phyloP scores from a whole-genome alignment of 495 filamentous ascomycete species.

The Lineolata rhizophorae region DNA sequence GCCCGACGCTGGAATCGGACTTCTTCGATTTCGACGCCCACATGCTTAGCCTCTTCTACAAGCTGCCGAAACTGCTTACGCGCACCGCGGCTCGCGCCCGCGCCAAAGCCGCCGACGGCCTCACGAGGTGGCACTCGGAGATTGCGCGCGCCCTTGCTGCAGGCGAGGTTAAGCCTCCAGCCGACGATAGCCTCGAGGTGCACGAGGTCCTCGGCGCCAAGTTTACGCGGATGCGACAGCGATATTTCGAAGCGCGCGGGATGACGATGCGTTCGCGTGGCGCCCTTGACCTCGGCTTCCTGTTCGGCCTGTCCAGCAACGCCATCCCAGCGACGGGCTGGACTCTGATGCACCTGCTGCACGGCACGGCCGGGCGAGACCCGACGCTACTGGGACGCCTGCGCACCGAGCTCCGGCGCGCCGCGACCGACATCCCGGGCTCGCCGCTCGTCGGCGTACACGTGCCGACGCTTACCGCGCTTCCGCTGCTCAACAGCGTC shows the following conservation, averaged over 20 bases:
- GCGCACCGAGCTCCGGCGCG: constrained; percentile 6
- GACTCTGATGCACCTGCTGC: constrained; percentile 12
- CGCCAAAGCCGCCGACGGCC: constrained; percentile 3
- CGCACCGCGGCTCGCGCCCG: constrained; percentile 5
- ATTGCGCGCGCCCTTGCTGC: constrained; percentile 4
- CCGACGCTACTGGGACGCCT: constrained; percentile 5
- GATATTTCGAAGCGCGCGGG: constrained; percentile 4
- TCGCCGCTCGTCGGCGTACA: too few relatives aligned
- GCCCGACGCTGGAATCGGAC: constrained; percentile 8
- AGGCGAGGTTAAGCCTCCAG: constrained; percentile 4
- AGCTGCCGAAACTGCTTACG: constrained; percentile 6
- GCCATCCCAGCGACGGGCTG: constrained; percentile 10
- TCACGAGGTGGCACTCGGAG: constrained; percentile 8
- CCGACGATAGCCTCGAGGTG: constrained; percentile 5
- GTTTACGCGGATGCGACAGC: constrained; percentile 6
- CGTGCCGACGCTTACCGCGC: constrained; percentile 4
- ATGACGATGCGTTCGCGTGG: constrained; percentile 5
- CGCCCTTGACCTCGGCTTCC: constrained; percentile 8
- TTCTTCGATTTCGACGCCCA: constrained; percentile 12
- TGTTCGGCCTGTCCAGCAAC: constrained; percentile 10
- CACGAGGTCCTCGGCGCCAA: constrained; percentile 7
- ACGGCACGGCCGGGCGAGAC: constrained; percentile 8
- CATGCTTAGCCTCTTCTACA: constrained; percentile 6
- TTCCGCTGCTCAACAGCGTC: constrained; percentile 9
- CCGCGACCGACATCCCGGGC: constrained; percentile 4